These are phyloP conservation scores for Lycium barbarum DNA, from an alignment of 257 asterid genomes.

Conservation along the genomic window DNA sequence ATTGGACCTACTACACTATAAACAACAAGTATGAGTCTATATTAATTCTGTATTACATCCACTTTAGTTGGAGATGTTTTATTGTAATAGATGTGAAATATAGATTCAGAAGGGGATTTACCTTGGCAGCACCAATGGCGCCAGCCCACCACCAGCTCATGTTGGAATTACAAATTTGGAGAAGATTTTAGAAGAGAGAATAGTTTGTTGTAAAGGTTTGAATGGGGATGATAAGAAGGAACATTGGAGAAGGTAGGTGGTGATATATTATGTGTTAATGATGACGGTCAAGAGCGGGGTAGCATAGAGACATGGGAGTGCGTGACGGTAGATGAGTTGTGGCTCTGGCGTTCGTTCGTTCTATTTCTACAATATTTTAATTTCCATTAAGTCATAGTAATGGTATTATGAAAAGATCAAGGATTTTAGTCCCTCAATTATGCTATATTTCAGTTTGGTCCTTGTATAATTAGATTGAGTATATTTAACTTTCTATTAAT, in stretches of 20 bases:
- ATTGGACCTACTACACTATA: neutral
- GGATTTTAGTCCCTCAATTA: too few relatives aligned
- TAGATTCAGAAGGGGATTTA: neutral
- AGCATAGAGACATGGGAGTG: neutral
- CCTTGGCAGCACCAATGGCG: constrained; percentile 93
- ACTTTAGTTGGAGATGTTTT: neutral
- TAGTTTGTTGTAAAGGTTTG: neutral
- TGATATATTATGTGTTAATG: too few relatives aligned
- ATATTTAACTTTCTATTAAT: too few relatives aligned
- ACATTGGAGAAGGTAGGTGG: too few relatives aligned
- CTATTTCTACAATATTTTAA: neutral
- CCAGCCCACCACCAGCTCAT: constrained; percentile 99
- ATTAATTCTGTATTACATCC: neutral
- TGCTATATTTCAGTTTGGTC: too few relatives aligned
- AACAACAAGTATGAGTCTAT: too few relatives aligned
- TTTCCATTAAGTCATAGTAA: neutral
- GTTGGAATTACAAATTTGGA: neutral
- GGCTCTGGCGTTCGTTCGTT: neutral
- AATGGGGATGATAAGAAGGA: too few relatives aligned
- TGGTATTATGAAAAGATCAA: too few relatives aligned
- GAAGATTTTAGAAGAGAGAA: neutral
- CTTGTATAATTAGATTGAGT: too few relatives aligned
- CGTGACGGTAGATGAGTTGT: constrained; percentile 24
- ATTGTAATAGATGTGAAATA: neutral
- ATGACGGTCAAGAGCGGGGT: too few relatives aligned